Base-by-base conservation (phyloP, 345 rosid species). In the Turnera subulata region DNA sequence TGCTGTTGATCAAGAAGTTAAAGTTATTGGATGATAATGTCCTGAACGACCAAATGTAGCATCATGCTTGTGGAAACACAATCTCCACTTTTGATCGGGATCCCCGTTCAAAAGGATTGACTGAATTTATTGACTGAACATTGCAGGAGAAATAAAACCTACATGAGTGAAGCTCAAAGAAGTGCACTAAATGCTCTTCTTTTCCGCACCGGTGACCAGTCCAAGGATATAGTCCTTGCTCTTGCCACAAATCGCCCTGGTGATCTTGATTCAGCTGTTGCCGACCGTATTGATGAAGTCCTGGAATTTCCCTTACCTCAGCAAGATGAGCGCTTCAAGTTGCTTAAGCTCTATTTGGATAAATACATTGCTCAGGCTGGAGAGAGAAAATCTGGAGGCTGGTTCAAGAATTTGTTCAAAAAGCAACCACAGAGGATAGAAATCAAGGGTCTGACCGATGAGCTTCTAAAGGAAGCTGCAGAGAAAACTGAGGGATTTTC, bases 221-320 rank as follows among this genome's bases (percentile, higher is more conserved):
- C 96, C 66, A 89, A 93, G 74, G 97, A 93, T 64, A 82, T 85
- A 61, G 96, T 93, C 58, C 84, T 89, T 66, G 96, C 92, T 20
- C 96, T 93, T 14, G 97, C 99, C 39, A 93, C 97, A 55, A 93
- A 93, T 69, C 84, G 94, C 23, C 99, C 97, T n/a, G 94, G 97
- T 53, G 99, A 89, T 76, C 96, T 93, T 37, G 97, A 93, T 75
- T 85, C 96, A 54, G 99, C 97, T 37, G 90, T 89, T 54, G 78
- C 94, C 39, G 94, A 93, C 63, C 88, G 97, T 46, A 80, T 93
- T 2, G 99, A 93, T 58, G 97, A 92, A 75, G 85, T 83, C 55
- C 83, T 93, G 9, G 99, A 86, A 62, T 93, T 93, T 58, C 97
- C 96, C 24, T 74, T 86, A 38, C 99, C 97, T 2, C 84, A 89